Conservation (phyloP, 305 asterid species). For the Fraxinus latifolia region DNA sequence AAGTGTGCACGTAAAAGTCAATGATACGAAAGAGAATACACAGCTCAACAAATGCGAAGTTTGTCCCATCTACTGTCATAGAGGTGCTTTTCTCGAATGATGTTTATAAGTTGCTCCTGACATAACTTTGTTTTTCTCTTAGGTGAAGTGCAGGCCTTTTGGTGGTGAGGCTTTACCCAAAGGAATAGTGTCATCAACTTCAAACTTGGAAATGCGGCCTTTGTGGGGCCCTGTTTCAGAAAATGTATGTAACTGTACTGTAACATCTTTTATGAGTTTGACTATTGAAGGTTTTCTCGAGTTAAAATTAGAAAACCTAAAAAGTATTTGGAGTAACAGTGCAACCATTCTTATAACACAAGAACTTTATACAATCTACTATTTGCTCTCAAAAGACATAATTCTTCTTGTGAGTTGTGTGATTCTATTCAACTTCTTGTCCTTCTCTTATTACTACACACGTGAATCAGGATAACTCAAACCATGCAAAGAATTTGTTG, state of each 20-base stretch:
- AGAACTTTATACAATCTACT: neutral
- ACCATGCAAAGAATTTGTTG: slow-evolving; percentile 42
- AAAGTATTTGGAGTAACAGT: neutral
- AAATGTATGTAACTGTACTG: slow-evolving; percentile 41
- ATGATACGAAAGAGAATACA: slow-evolving; percentile 17
- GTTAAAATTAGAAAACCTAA: neutral
- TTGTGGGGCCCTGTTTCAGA: slow-evolving; percentile 60
- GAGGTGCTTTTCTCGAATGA: neutral
- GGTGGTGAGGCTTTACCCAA: slow-evolving; percentile 79
- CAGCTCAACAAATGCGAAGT: slow-evolving; percentile 54
- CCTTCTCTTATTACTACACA: neutral
- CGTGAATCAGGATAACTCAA: slow-evolving; percentile 41
- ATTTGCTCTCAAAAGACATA: neutral
- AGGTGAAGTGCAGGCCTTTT: slow-evolving; percentile 58
- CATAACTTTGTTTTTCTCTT: slow-evolving; percentile 17
- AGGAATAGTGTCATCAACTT: slow-evolving; percentile 64
- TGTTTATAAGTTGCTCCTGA: slow-evolving; percentile 5
- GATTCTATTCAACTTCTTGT: neutral
- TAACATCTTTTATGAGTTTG: neutral
- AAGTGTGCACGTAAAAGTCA: slow-evolving; percentile 20
- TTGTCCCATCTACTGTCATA: slow-evolving; percentile 19
- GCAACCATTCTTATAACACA: neutral
- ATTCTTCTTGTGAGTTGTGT: neutral
- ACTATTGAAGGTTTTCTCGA: neutral
- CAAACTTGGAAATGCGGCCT: slow-evolving; percentile 73